A percentile compares a stretch with the other conserved stretches of the same genome.
phyloP scores from a whole-genome alignment of 202 grass and related monocot species.

The Hordeum pubiflorum region DNA sequence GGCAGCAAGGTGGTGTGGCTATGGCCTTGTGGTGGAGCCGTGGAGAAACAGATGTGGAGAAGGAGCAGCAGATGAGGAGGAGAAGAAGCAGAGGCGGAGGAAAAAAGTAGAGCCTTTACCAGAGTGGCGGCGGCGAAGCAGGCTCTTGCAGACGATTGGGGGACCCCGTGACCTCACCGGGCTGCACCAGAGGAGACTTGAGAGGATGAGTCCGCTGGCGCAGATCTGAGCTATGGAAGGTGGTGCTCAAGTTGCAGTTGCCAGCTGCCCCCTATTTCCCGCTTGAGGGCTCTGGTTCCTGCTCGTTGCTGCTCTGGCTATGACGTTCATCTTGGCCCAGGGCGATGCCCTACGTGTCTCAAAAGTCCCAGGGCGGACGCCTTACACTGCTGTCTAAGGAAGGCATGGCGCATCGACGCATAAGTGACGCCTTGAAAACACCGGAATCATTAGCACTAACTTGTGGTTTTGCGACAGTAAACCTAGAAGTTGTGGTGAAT shows the following conservation, averaged over 20 bases:
- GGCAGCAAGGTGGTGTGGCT: background rate
- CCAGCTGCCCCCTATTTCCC: background rate
- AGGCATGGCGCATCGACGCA: too few relatives aligned
- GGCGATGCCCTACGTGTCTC: background rate
- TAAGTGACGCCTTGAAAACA: too few relatives aligned
- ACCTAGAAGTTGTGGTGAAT: background rate
- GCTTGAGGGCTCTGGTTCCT: background rate
- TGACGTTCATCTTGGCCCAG: background rate
- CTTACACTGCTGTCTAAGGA: background rate
- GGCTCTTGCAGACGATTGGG: background rate
- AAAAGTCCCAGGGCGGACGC: background rate
- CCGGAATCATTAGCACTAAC: background rate
- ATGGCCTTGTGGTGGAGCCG: background rate
- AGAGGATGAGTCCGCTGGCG: background rate
- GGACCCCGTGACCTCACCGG: background rate
- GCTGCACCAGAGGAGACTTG: background rate
- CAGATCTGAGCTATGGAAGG: background rate
- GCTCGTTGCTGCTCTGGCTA: background rate
- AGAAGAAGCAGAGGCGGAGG: background rate
- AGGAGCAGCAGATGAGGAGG: background rate
- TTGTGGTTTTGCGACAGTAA: background rate
- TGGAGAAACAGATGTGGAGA: background rate
- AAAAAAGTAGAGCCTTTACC: background rate
- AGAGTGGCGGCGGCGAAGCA: background rate
- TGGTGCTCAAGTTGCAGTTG: background rate